Base-by-base conservation (phyloP, 2,329 filamentous ascomycete species). In the Aphanoascus verrucosus region DNA sequence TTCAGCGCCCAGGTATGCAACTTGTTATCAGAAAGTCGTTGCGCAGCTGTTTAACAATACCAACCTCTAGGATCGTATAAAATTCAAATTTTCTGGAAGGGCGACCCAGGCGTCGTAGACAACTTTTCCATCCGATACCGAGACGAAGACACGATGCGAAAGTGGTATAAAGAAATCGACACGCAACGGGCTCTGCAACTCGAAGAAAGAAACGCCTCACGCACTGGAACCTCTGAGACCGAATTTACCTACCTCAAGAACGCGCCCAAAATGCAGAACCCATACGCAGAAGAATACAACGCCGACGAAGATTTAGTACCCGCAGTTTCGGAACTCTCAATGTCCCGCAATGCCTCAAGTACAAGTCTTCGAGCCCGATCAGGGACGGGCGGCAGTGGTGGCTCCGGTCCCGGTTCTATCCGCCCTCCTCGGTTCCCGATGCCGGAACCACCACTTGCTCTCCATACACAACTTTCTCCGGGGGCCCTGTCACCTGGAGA, bases 21-120 rank as follows among this genome's bases (percentile, higher is more conserved):
- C 14, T 11, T 7, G 15, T 17, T 6, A 40, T 12, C 41, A 20
- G 3, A 28, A 43, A 11, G 41, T n/a, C 20, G 14, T 43, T n/a
- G 15, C 14, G n/a, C 19, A 7, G 28, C 12, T 5, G 4, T 6
- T 38, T 51, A 43, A 51, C 49, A 32, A 43, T 8, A 20, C 11
- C 28, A 37, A 35, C 15, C 8, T 49, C 9, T 62, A 93, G 89
- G 88, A 46, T 91, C 88, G 9, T 95, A 97, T 66, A 91, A 87
- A 1, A 87, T 96, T 56, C 91, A 97, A 66, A 97, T 98, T 53
- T 96, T 90, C 78, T 98, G 93, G 93, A 97, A 93, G 71, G 91
- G 91, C 32, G 58, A 59, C 40, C 88, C 90, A 0, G 88, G 88
- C 3, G 88, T 97, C 31, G 90, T 96, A 32, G 91, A 98, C 66